These are phyloP conservation scores for Crucihimalaya himalaica DNA, from an alignment of 345 rosid species.

Conservation along the genomic window DNA sequence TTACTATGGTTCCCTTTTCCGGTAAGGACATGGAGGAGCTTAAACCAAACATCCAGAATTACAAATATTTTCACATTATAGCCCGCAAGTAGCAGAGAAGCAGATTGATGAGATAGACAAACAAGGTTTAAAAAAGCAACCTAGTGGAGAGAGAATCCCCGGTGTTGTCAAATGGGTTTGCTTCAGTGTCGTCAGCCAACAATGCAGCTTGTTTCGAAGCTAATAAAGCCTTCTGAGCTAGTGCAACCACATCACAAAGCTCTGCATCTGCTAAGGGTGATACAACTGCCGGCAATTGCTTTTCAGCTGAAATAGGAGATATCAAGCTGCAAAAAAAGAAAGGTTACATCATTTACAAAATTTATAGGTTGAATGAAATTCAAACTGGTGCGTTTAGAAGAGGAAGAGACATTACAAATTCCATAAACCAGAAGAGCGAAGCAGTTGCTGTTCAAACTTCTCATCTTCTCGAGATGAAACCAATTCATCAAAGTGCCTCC, in stretches of 20 bases:
- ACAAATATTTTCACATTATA: slow-evolving; percentile 1
- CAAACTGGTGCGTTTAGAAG: background rate
- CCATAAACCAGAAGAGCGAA: slow-evolving; percentile 54
- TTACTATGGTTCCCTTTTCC: slow-evolving; percentile 48
- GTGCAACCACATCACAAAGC: slow-evolving; percentile 44
- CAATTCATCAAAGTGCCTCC: slow-evolving; percentile 46
- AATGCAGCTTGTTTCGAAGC: slow-evolving; percentile 71
- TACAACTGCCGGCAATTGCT: slow-evolving; percentile 35
- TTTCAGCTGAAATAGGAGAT: slow-evolving; percentile 42
- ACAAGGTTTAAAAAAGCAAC: slow-evolving; percentile 42
- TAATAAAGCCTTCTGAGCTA: slow-evolving; percentile 75
- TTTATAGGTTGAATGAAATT: background rate
- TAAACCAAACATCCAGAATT: slow-evolving; percentile 40
- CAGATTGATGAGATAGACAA: slow-evolving; percentile 18
- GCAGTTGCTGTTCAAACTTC: slow-evolving; percentile 47
- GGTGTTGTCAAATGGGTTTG: slow-evolving; percentile 32
- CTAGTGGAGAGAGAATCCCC: slow-evolving; percentile 52
- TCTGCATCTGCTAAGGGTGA: slow-evolving; percentile 41
- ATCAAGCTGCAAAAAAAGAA: slow-evolving; percentile 45
- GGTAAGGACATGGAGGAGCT: slow-evolving; percentile 43
- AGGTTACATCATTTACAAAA: slow-evolving; percentile 12
- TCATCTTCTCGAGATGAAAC: slow-evolving; percentile 44
- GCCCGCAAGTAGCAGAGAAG: background rate
- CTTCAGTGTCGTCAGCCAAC: slow-evolving; percentile 45
- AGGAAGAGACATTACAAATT: slow-evolving; percentile 53